Percentiles rank a stretch among this genome's conserved stretches.
Conservation (phyloP, 768 basidiomycete species). For the Agaricus subrufescens region DNA sequence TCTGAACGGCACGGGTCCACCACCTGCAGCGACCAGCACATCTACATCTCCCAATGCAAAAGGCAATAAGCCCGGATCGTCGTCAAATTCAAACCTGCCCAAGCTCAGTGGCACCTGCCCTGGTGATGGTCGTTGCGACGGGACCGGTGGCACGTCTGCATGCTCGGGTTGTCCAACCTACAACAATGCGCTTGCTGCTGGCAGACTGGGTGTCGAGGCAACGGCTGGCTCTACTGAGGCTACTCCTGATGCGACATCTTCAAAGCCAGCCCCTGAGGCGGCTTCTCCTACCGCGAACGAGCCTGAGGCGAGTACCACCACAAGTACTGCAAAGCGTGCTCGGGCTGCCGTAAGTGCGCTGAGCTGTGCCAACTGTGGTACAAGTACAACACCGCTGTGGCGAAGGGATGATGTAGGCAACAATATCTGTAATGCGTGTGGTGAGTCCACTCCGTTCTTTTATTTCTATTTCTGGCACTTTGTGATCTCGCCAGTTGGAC, state of each 20-base stretch:
- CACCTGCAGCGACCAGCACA: background rate
- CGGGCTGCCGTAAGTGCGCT: conserved; percentile 61
- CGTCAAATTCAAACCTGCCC: conserved; percentile 18
- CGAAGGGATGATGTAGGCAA: conserved; percentile 86
- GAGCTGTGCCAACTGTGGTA: conserved; percentile 85
- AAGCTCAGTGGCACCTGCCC: conserved; percentile 77
- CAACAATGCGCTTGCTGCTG: conserved; percentile 73
- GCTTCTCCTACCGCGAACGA: conserved; percentile 22
- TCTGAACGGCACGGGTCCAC: conserved; percentile 6
- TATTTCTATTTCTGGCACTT: background rate
- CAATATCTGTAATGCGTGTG: conserved; percentile 93
- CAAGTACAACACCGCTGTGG: conserved; percentile 88
- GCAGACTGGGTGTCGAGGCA: conserved; percentile 26
- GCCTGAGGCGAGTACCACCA: conserved; percentile 28
- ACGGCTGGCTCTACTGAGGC: conserved; percentile 11
- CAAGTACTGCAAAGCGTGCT: conserved; percentile 25
- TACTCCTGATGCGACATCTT: conserved; percentile 10
- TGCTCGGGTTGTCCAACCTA: conserved; percentile 96
- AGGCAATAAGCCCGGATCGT: conserved; percentile 2
- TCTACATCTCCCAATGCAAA: conserved; percentile 11
- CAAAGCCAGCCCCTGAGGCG: conserved; percentile 10
- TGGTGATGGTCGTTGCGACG: conserved; percentile 96
- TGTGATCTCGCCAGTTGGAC: background rate
- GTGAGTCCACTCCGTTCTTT: conserved; percentile 47
- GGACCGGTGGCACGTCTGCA: conserved; percentile 88